These are phyloP conservation scores for Leucaena leucocephala DNA, from an alignment of 306 rosid genomes.

Conservation along the genomic window DNA sequence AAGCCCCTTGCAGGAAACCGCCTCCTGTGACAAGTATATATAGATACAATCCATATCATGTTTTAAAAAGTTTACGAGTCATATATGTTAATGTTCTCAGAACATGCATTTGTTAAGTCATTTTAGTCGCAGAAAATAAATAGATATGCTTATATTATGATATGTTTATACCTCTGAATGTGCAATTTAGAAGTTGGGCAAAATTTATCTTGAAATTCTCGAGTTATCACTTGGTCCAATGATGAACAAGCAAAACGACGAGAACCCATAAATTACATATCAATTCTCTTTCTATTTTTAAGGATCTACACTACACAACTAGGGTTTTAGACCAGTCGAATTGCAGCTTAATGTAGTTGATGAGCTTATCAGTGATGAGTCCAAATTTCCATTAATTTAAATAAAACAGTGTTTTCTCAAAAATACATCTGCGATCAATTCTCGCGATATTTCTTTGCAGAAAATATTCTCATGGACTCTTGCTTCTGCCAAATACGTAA, in stretches of 20 bases:
- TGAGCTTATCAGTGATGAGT: neutral
- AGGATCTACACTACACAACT: neutral
- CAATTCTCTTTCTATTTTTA: neutral
- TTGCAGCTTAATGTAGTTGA: neutral
- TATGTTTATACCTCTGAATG: too few species aligned
- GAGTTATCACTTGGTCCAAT: neutral
- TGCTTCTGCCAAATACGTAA: neutral
- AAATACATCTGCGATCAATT: neutral
- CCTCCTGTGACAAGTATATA: too few species aligned
- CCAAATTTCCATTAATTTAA: neutral
- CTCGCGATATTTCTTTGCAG: neutral
- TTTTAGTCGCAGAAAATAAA: too few species aligned
- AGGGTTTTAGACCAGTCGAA: neutral
- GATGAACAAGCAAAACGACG: neutral
- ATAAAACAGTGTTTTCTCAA: neutral
- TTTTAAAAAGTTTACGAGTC: too few species aligned
- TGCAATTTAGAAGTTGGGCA: too few species aligned
- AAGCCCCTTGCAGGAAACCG: too few species aligned
- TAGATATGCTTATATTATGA: too few species aligned
- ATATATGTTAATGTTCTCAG: too few species aligned
- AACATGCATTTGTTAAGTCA: too few species aligned
- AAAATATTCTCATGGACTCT: neutral
- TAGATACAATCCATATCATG: too few species aligned
- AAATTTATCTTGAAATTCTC: too few species aligned
- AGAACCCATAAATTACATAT: neutral